These are phyloP conservation scores for Phytophthora megakarya DNA, from an alignment of 352 stramenopile species.

Conservation along the genomic window DNA sequence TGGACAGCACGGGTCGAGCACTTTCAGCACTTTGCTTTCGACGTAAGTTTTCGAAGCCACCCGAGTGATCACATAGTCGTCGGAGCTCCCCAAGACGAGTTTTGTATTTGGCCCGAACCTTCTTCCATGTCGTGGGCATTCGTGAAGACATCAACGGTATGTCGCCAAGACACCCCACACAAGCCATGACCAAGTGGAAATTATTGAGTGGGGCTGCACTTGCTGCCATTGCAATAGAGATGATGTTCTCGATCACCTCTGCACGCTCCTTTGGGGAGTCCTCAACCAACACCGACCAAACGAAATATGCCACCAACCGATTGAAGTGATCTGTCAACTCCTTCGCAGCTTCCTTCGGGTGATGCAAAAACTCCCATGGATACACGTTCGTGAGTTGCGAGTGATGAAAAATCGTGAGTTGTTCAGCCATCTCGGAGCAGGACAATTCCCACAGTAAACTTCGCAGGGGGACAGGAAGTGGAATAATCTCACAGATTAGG, in stretches of 20 bases:
- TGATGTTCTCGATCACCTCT: constrained; percentile 75
- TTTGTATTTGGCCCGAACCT: constrained; percentile 70
- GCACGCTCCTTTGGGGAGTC: constrained; percentile 70
- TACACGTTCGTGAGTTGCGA: constrained; percentile 47
- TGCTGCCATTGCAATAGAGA: constrained; percentile 58
- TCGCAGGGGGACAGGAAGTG: constrained; percentile 45
- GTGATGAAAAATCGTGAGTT: constrained; percentile 73
- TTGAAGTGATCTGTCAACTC: constrained; percentile 71
- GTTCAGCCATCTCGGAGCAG: constrained; percentile 59
- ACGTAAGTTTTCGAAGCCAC: constrained; percentile 73
- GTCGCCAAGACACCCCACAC: constrained; percentile 74
- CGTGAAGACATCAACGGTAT: constrained; percentile 71
- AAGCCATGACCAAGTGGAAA: constrained; percentile 83
- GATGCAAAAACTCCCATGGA: constrained; percentile 65
- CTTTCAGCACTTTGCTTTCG: constrained; percentile 59
- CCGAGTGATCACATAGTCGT: constrained; percentile 67
- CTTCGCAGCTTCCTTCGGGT: constrained; percentile 50
- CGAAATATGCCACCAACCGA: constrained; percentile 63
- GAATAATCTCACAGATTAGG: constrained; percentile 45
- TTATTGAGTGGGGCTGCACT: constrained; percentile 58
- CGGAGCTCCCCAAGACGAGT: constrained; percentile 63
- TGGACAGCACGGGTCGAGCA: constrained; percentile 11
- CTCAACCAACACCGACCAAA: constrained; percentile 78
- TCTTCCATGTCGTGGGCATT: constrained; percentile 74
- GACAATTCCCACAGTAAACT: constrained; percentile 57